A percentile compares a stretch with the other conserved stretches of the same genome.
Evolutionary conservation across 371 early-diverging fungal genomes (phyloP).

Genomic region (Rhizomucor miehei): DNA sequence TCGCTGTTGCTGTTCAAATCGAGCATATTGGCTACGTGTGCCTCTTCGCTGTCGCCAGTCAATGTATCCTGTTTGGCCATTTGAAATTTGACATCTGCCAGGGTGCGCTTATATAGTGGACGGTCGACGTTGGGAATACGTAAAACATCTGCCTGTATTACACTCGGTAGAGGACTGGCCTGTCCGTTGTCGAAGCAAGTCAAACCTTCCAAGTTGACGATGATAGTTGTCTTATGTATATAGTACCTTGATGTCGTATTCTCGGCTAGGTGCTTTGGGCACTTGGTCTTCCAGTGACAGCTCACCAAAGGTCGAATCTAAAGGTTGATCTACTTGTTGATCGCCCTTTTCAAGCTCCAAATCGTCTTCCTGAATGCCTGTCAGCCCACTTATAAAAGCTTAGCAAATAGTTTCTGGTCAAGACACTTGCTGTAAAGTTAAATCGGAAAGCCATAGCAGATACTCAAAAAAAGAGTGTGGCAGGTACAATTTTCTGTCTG

Average conservation of each 20-base stretch:
- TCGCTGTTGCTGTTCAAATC: conserved; percentile 68
- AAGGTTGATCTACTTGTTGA: conserved; percentile 25
- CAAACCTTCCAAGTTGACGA: not conserved
- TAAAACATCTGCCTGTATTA: conserved; percentile 40
- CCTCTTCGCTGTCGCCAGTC: conserved; percentile 16
- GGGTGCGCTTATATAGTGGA: conserved; percentile 58
- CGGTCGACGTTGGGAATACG: conserved; percentile 19
- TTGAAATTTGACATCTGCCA: conserved; percentile 83
- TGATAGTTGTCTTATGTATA: not conserved
- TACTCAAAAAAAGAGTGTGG: too few relatives aligned
- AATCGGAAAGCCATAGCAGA: conserved; percentile 50
- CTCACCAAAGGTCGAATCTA: conserved; percentile 41
- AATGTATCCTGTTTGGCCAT: conserved; percentile 71
- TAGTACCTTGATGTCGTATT: conserved; percentile 42
- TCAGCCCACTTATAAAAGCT: not conserved
- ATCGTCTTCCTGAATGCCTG: conserved; percentile 41
- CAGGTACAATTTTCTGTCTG: too few relatives aligned
- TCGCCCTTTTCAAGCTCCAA: conserved; percentile 53
- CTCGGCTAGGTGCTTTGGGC: conserved; percentile 25
- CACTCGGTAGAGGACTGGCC: conserved; percentile 32
- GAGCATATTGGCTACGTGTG: conserved; percentile 45
- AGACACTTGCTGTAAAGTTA: conserved; percentile 52
- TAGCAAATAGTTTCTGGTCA: too few relatives aligned
- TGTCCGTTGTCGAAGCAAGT: conserved; percentile 9
- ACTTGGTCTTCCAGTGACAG: conserved; percentile 30